phyloP scores from a whole-genome alignment of 2,329 filamentous ascomycete genomes.

The Cytospora paraplurivora region DNA sequence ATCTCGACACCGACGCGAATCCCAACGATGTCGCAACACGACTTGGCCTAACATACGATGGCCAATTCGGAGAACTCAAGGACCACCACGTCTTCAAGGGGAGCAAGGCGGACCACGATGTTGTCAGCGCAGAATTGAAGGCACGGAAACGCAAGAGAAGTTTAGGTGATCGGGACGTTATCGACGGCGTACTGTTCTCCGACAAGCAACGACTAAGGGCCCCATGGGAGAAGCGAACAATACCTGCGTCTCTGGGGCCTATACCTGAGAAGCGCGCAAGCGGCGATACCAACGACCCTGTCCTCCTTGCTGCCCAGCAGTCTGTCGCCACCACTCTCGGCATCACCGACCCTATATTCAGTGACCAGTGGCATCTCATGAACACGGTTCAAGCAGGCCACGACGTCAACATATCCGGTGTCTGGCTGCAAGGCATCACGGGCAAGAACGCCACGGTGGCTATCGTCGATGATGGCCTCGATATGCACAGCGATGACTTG shows the following conservation, averaged over 20 bases:
- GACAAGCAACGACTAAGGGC: slow-evolving; percentile 67
- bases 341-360: slow-evolving; percentile 89
- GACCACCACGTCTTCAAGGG: slow-evolving; percentile 85
- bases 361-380: slow-evolving; percentile 92
- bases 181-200: slow-evolving; percentile 76
- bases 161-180: slow-evolving; percentile 53
- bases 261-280: slow-evolving; percentile 17
- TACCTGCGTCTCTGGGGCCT: slow-evolving; percentile 43
- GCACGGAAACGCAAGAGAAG: slow-evolving; percentile 63
- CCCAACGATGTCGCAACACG: slow-evolving; percentile 70
- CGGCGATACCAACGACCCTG: slow-evolving; percentile 32
- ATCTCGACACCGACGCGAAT: slow-evolving; percentile 67
- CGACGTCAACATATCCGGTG: slow-evolving; percentile 92
- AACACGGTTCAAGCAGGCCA: slow-evolving; percentile 81
- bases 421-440: slow-evolving; percentile 90
- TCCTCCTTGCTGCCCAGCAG: slow-evolving; percentile 55
- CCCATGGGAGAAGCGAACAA: slow-evolving; percentile 56
- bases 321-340: slow-evolving; percentile 65
- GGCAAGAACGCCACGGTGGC: slow-evolving; percentile 87
- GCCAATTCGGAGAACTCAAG: slow-evolving; percentile 73
- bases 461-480: slow-evolving; percentile 93
- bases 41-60: slow-evolving; percentile 79
- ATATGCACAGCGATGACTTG: slow-evolving; percentile 92
- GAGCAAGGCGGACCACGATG: slow-evolving; percentile 61
- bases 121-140: slow-evolving; percentile 57